Evolutionary conservation across 2,329 filamentous ascomycete species (phyloP), one percentile per base, ranked within the genome.

Genomic region (Chaetothyriales sp.): DNA sequence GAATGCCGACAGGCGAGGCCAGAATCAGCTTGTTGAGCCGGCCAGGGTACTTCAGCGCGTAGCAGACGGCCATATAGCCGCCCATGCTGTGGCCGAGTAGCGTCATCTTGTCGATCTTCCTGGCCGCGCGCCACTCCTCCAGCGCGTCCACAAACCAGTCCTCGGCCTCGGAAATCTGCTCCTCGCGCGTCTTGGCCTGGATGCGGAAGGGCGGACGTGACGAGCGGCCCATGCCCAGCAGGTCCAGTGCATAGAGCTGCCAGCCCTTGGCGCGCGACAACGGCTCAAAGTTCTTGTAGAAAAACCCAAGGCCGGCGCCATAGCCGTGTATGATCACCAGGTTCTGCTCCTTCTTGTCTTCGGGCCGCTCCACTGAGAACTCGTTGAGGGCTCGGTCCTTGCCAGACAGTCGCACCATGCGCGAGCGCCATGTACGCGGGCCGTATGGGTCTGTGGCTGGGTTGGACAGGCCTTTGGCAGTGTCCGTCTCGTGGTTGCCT

Each of bases 241-340:
- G 80, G 62, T 98, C 90, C n/a, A 98, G 72, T 1, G 90, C 87
- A 64, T 92, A 96, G 18, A 98, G 70, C 62, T 86, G 89, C 81
- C 92, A 93, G 25, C 89, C 88, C 25, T 76, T 73, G 1, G 80
- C 70, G 18, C 89, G 80, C 45, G 83, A 89, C 32, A 98, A 70
- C 5, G 83, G 80, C 66, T 98, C 92, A 54, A 94, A 95, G 65
- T 98, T 98, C 70, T 92, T 90, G 74, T 95, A 98, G 74, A 94
- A 98, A 69, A 98, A 96, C 19, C 90, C 92, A 0, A 98, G 75
- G 0, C 92, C 92, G 1, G 92, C 92, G 46, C 92, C 92, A 66
- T 98, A 98, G 54, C 92, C 92, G 64, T 98, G 92, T 3, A 98
- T 72, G 79, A 98, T 94, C 44, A 98, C 90, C 15, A 98, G 73